Evolutionary conservation across 805 yeast genomes (phyloP), one percentile per base, ranked within the genome.

Genomic region (Monosporozyma solicola): DNA sequence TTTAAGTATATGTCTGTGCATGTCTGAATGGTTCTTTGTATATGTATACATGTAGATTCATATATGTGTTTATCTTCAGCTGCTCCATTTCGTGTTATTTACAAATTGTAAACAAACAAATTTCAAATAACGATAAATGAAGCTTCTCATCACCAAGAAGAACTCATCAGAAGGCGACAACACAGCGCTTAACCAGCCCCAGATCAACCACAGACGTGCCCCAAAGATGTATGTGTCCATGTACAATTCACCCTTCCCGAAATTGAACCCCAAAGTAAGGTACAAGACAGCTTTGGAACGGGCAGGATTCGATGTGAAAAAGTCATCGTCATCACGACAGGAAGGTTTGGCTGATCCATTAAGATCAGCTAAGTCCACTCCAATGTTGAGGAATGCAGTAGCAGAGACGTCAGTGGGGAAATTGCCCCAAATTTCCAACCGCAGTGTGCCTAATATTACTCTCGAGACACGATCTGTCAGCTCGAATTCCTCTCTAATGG

Each of bases 251-350:
- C 71, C 75, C 1, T 86, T 85, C 58, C 95, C 95, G 2, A 84
- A 87, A 0, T 69, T 86, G 54, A 81, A 80, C 52, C 79, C 84
- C 0, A 77, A 77, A 39, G 80, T 76, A 49, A 69, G 81, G 33
- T 84, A 82, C 60, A 75, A 76, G 58, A 83, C 90, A 3, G 92
- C 84, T 2, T 80, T 85, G 66, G 94, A 86, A 64, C 70, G 94
- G 58, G 92, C 94, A 0, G 94, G 95, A 0, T 86, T 86, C 60
- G 92, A 86, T 29, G 53, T 53, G 16, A 56, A 54, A 3, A 48
- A 35, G 16, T 10, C 46, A 24, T 13, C 15, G 20, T 20, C 20
- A 20, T 20, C 20, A 20, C 20, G 20, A 13, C 29, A 48, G 10
- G n/a, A 29, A 16, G 37, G 15, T 2, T 22, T 11, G 29, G 9